These are phyloP conservation scores for Trametes pubescens DNA, from an alignment of 1,284 basidiomycete genomes.

Conservation along the genomic window DNA sequence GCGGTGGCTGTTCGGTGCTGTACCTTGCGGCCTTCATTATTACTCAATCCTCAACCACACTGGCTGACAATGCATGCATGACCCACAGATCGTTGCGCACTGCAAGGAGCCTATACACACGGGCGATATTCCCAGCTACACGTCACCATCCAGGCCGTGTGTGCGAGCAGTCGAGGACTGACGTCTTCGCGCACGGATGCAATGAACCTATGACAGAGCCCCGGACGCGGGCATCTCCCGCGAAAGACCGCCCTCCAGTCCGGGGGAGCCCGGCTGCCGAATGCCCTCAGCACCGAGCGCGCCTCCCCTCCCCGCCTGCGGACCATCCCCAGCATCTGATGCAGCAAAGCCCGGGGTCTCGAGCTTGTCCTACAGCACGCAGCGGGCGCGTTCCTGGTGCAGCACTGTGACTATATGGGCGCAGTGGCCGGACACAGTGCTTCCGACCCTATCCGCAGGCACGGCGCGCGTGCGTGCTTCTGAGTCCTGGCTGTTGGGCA, in stretches of 20 bases:
- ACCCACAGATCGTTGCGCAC: neutral
- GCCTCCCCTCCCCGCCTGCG: neutral
- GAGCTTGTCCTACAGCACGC: neutral
- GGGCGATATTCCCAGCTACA: no score
- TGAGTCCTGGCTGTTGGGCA: neutral
- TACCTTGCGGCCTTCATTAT: neutral
- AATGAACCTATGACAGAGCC: neutral
- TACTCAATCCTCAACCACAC: neutral
- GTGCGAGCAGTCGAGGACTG: neutral
- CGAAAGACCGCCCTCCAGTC: neutral
- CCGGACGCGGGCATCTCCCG: slow-evolving; percentile 6
- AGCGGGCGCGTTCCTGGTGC: slow-evolving; percentile 7
- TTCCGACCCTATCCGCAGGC: no score
- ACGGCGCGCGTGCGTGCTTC: no score
- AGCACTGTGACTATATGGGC: neutral
- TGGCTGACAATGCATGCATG: neutral
- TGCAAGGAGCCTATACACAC: neutral
- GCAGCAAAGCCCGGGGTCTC: neutral
- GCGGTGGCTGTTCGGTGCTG: slow-evolving; percentile 8
- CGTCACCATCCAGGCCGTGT: neutral
- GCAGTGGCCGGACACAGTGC: neutral
- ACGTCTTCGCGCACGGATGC: slow-evolving; percentile 2
- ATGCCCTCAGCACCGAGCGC: neutral
- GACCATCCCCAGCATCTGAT: neutral
- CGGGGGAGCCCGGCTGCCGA: neutral